Evolutionary conservation across 306 rosid genomes (phyloP).

Genomic region (Sicyos baderoa): DNA sequence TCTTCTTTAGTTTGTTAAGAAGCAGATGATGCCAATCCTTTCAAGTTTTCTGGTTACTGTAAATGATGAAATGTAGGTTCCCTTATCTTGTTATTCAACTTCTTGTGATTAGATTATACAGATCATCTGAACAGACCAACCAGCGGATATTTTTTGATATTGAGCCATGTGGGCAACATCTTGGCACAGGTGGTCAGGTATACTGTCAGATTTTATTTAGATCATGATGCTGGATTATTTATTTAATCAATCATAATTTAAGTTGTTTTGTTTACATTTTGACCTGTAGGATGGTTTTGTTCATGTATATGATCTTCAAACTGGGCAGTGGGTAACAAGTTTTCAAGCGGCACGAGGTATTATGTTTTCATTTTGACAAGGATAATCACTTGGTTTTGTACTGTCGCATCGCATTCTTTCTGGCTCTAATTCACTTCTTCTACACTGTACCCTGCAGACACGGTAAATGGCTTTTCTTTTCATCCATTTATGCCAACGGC

Average conservation of each 20-base stretch:
- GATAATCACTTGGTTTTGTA: neutral
- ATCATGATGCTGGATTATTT: neutral
- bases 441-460: slow-evolving; percentile 43
- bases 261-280: slow-evolving; percentile 14
- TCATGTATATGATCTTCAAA: slow-evolving; percentile 83
- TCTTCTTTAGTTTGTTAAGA: neutral
- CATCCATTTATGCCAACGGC: slow-evolving; percentile 88
- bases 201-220: slow-evolving; percentile 18
- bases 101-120: slow-evolving; percentile 56
- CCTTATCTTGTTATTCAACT: slow-evolving; percentile 1
- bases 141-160: slow-evolving; percentile 84
- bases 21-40: neutral
- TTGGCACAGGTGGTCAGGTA: slow-evolving; percentile 98
- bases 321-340: slow-evolving; percentile 87
- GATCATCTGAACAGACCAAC: slow-evolving; percentile 80
- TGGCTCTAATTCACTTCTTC: slow-evolving; percentile 18
- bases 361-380: slow-evolving; percentile 13
- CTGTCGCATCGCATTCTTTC: neutral
- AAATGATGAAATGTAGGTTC: neutral
- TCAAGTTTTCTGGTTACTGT: neutral
- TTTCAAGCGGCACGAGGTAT: slow-evolving; percentile 86
- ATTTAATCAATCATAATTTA: neutral
- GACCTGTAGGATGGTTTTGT: slow-evolving; percentile 67
- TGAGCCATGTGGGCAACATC: slow-evolving; percentile 77
- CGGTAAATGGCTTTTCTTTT: slow-evolving; percentile 75